Evolutionary conservation across 164 flowering plant species (phyloP).

Genomic region (Nymphaea thermarum): DNA sequence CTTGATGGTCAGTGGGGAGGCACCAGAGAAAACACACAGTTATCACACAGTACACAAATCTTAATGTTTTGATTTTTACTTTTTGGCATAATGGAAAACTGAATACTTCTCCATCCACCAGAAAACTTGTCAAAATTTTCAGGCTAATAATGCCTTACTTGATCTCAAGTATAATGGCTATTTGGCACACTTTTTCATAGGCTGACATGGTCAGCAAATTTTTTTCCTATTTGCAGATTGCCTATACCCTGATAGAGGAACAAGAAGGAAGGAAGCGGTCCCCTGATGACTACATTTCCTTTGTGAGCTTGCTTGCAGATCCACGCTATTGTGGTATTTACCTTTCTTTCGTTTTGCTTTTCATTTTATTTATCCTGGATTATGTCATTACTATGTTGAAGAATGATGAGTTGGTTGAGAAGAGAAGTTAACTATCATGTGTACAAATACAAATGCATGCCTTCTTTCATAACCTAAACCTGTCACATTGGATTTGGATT

Average conservation of each 20-base stretch:
- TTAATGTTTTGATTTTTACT: too few relatives aligned
- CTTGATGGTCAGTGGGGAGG: too few relatives aligned
- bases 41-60: too few relatives aligned
- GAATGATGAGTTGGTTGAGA: too few relatives aligned
- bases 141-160: neutral
- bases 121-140: neutral
- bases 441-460: too few relatives aligned
- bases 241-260: conserved; percentile 73
- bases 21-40: too few relatives aligned
- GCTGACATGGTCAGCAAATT: neutral
- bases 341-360: neutral
- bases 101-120: neutral
- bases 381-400: too few relatives aligned
- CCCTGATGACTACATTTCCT: conserved; percentile 71
- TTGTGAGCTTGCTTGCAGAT: conserved; percentile 86
- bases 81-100: too few relatives aligned
- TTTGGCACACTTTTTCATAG: neutral
- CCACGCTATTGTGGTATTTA: conserved; percentile 77
- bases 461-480: too few relatives aligned
- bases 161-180: too few relatives aligned
- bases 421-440: too few relatives aligned
- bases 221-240: conserved; percentile 41
- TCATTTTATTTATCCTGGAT: neutral
- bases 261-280: conserved; percentile 61
- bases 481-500: too few relatives aligned